These are phyloP conservation scores for Coprinopsis marcescibilis DNA, from an alignment of 768 basidiomycete species.

Conservation along the genomic window DNA sequence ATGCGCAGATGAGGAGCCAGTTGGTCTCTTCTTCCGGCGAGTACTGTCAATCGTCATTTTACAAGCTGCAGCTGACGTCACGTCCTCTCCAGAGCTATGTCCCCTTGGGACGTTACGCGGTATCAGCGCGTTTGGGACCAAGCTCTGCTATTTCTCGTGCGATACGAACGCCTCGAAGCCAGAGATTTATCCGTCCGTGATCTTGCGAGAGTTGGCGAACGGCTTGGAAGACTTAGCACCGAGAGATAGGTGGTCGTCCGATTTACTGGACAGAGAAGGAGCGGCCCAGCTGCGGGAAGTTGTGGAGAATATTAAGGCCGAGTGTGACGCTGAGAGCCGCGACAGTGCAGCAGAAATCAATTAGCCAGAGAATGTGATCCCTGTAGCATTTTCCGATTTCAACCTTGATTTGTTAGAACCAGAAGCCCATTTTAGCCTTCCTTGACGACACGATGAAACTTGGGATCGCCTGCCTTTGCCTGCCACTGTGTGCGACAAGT, in stretches of 20 bases:
- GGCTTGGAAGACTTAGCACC: slow-evolving; percentile 1
- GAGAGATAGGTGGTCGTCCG: background rate
- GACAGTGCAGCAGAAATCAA: background rate
- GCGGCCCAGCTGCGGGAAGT: background rate
- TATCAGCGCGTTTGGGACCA: slow-evolving; percentile 5
- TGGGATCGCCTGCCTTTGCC: too few relatives aligned
- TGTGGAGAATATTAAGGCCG: background rate
- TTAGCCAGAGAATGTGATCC: background rate
- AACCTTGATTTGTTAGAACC: too few relatives aligned
- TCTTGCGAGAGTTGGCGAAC: background rate
- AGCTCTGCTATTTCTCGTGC: slow-evolving; percentile 1
- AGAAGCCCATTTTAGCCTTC: too few relatives aligned
- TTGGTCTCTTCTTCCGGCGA: slow-evolving; percentile 14
- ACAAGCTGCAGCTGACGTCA: background rate
- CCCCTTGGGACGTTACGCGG: background rate
- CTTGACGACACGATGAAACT: too few relatives aligned
- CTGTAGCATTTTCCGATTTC: too few relatives aligned
- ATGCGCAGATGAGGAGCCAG: slow-evolving; percentile 17
- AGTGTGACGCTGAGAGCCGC: background rate
- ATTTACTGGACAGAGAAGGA: slow-evolving; percentile 1
- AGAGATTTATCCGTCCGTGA: background rate
- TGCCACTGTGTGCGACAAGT: too few relatives aligned
- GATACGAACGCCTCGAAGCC: background rate
- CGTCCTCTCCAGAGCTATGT: background rate
- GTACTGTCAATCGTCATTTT: background rate